Conservation (phyloP, 352 stramenopile species). For the Peronosclerospora sorghi region DNA sequence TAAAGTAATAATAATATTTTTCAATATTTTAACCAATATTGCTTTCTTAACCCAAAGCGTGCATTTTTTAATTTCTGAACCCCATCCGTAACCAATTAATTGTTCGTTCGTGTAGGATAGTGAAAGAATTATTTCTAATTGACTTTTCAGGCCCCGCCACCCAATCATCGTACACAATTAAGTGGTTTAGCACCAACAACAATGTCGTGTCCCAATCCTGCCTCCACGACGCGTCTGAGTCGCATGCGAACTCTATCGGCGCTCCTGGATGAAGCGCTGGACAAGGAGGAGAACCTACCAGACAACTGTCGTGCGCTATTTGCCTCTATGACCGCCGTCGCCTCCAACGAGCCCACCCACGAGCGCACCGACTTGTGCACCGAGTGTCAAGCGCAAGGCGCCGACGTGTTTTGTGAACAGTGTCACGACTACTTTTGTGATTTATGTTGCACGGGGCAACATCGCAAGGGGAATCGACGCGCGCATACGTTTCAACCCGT, state of each 20-base stretch:
- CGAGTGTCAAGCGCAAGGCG: conserved; percentile 55
- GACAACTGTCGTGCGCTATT: conserved; percentile 43
- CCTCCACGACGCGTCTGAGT: conserved; percentile 38
- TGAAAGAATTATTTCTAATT: too few relatives aligned
- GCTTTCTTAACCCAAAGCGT: too few relatives aligned
- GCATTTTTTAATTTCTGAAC: too few relatives aligned
- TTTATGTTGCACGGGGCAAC: conserved; percentile 72
- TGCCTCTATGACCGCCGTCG: conserved; percentile 14
- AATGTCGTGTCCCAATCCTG: conserved; percentile 17
- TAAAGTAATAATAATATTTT: too few relatives aligned
- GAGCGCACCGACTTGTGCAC: conserved; percentile 32
- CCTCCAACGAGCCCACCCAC: conserved; percentile 12
- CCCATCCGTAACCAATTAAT: too few relatives aligned
- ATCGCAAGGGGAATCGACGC: conserved; percentile 74
- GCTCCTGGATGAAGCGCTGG: conserved; percentile 53
- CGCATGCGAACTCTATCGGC: conserved; percentile 75
- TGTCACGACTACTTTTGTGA: conserved; percentile 85
- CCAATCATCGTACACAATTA: too few relatives aligned
- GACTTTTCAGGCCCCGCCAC: too few relatives aligned
- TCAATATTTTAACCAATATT: too few relatives aligned
- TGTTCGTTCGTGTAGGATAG: too few relatives aligned
- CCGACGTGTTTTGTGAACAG: conserved; percentile 78
- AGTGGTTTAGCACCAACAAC: too few relatives aligned
- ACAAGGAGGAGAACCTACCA: conserved; percentile 43
- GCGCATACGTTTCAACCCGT: conserved; percentile 63